A percentile compares a stretch with the other conserved stretches of the same genome.
These are phyloP conservation scores for Herpetomonas samuelpessoai DNA, from an alignment of 208 protist species.

Conservation along the genomic window DNA sequence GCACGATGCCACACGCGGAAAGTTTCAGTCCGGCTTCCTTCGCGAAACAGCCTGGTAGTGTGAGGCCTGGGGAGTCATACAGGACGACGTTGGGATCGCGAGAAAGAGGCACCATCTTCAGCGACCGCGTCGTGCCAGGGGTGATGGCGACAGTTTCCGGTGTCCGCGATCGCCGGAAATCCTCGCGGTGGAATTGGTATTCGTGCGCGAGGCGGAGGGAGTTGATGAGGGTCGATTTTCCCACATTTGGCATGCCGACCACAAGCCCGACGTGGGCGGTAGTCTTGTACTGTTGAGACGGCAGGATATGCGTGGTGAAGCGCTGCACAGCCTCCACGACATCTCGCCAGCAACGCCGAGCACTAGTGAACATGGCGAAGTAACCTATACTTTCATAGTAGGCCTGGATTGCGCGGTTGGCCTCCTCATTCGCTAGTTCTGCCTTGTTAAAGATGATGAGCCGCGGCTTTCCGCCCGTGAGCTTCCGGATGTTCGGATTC, in stretches of 20 bases:
- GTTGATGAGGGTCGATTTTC: slow-evolving; percentile 95
- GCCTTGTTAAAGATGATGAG: slow-evolving; percentile 93
- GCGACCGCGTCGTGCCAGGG: slow-evolving; percentile 72
- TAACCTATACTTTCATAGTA: slow-evolving; percentile 73
- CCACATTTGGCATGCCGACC: slow-evolving; percentile 94
- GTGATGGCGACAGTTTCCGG: slow-evolving; percentile 77
- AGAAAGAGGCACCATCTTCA: slow-evolving; percentile 82
- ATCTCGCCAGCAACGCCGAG: slow-evolving; percentile 68
- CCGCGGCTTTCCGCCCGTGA: slow-evolving; percentile 51
- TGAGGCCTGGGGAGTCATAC: slow-evolving; percentile 88
- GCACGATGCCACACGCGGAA: slow-evolving; percentile 81
- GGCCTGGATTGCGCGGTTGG: slow-evolving; percentile 68
- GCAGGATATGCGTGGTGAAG: slow-evolving; percentile 75
- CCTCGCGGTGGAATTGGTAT: slow-evolving; percentile 88
- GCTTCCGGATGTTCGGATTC: slow-evolving; percentile 74
- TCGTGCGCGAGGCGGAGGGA: slow-evolving; percentile 87
- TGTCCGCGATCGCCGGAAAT: slow-evolving; percentile 72
- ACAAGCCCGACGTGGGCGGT: slow-evolving; percentile 84
- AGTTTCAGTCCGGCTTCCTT: slow-evolving; percentile 87
- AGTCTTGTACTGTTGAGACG: slow-evolving; percentile 56
- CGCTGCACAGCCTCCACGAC: slow-evolving; percentile 77
- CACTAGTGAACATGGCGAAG: slow-evolving; percentile 84
- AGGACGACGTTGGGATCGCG: slow-evolving; percentile 82
- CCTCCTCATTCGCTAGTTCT: slow-evolving; percentile 87
- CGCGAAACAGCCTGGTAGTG: slow-evolving; percentile 80